Evolutionary conservation across 345 rosid species (phyloP).

Genomic region (Erucastrum elatum): DNA sequence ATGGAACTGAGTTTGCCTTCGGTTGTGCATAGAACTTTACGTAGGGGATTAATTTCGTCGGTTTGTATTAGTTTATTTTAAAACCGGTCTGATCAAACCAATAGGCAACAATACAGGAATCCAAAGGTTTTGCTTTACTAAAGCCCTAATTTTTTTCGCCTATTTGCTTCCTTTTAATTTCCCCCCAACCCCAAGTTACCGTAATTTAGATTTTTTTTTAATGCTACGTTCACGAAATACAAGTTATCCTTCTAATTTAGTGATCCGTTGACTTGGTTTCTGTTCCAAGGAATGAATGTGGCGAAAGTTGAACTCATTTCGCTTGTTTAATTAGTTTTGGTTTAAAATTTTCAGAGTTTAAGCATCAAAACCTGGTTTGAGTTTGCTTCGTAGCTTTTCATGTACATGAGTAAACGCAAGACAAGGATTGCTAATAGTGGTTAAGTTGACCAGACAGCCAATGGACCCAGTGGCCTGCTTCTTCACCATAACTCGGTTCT

Average conservation of each 20-base stretch:
- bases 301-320: neutral
- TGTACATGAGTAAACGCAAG: slow-evolving; percentile 1
- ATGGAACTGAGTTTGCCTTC: neutral
- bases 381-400: neutral
- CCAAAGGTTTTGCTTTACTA: too few species aligned
- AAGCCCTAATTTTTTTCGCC: too few species aligned
- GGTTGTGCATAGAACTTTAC: neutral
- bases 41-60: neutral
- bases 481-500: slow-evolving; percentile 40
- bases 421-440: neutral
- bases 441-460: slow-evolving; percentile 50
- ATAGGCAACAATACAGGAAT: neutral
- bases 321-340: neutral
- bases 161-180: too few species aligned
- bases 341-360: neutral
- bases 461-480: slow-evolving; percentile 35
- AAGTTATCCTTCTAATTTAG: too few species aligned
- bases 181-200: too few species aligned
- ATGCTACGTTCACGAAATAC: too few species aligned
- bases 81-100: neutral
- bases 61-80: neutral
- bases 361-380: neutral
- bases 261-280: too few species aligned
- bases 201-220: too few species aligned
- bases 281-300: too few species aligned